Conservation (phyloP, 225 moss, liverwort and hornwort genomes). For the Pleurozium schreberi region DNA sequence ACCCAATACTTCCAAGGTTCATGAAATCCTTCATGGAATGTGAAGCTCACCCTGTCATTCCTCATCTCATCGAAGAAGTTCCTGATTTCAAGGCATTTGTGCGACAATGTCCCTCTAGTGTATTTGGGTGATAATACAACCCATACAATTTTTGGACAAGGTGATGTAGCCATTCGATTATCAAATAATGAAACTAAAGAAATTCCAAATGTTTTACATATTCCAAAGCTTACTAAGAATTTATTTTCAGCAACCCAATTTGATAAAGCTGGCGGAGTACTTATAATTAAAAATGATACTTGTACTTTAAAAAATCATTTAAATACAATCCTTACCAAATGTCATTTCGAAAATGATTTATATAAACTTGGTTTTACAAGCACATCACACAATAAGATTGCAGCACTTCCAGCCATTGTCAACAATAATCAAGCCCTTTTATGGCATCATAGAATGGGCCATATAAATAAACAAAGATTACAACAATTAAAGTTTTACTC, state of each 20-base stretch:
- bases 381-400: not conserved
- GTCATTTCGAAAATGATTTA: not conserved
- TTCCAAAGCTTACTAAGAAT: not conserved
- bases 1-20: too few relatives aligned
- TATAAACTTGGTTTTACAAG: not conserved
- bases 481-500: not conserved
- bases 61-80: too few relatives aligned
- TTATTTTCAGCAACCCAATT: not conserved
- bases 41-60: too few relatives aligned
- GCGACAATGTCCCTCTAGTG: too few relatives aligned
- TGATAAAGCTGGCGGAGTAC: not conserved
- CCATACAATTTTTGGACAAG: not conserved
- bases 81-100: too few relatives aligned
- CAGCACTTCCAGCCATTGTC: not conserved
- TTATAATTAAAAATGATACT: not conserved
- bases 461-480: not conserved
- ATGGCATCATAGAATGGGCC: not conserved
- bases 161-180: not conserved
- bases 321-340: not conserved
- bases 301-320: not conserved
- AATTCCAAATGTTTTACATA: not conserved
- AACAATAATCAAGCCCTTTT: not conserved
- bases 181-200: not conserved
- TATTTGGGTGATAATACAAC: not conserved
- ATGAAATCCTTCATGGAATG: too few relatives aligned